phyloP scores from a whole-genome alignment of 306 rosid genomes.

The Luffa acutangula region DNA sequence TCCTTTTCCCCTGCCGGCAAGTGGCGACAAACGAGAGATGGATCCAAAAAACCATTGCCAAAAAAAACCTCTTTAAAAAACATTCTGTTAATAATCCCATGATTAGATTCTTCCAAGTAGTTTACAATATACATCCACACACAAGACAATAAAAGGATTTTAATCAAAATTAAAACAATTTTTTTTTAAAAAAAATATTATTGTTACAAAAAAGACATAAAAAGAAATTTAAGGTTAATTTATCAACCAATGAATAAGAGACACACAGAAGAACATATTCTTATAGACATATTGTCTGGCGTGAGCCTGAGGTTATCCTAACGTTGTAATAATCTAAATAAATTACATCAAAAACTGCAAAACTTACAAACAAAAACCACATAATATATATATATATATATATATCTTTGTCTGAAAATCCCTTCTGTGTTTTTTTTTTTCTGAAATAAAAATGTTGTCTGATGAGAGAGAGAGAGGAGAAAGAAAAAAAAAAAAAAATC shows the following conservation, averaged over 20 bases:
- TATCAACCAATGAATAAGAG: background rate
- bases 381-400: background rate
- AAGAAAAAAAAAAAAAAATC: background rate
- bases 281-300: background rate
- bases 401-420: background rate
- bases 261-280: background rate
- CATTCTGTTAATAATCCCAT: background rate
- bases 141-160: background rate
- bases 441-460: background rate
- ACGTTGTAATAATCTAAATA: background rate
- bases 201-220: background rate
- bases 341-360: background rate
- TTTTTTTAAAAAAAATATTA: background rate
- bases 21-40: constrained; percentile 4
- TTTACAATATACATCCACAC: background rate
- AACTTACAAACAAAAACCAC: background rate
- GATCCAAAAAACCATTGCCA: background rate
- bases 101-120: constrained; percentile 1
- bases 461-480: background rate
- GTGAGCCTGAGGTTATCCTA: constrained; percentile 10
- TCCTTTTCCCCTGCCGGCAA: background rate
- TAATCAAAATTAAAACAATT: background rate
- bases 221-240: background rate
- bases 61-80: background rate
- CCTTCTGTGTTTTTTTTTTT: background rate